phyloP scores from a whole-genome alignment of 164 flowering plant genomes.

The Chimonanthus salicifolius region DNA sequence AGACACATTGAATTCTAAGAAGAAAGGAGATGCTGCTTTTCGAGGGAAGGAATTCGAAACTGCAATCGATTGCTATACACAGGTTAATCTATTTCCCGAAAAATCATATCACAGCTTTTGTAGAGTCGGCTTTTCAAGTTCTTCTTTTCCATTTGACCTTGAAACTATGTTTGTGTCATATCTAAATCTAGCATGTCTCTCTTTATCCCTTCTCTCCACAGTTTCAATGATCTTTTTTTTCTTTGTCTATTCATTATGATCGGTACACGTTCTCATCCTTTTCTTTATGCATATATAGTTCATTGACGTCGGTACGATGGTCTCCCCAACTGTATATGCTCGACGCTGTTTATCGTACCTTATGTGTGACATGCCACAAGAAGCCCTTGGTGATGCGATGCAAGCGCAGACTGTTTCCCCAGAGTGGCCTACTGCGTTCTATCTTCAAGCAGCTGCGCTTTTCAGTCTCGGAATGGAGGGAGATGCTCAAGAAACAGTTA shows the following conservation, averaged over 20 bases:
- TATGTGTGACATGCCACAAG: slow-evolving; percentile 74
- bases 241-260: neutral
- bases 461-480: slow-evolving; percentile 82
- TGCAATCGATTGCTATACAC: slow-evolving; percentile 73
- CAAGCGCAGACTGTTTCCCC: slow-evolving; percentile 83
- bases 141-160: no score
- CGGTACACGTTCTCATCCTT: neutral
- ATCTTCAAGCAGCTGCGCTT: slow-evolving; percentile 78
- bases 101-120: neutral
- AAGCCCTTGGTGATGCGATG: slow-evolving; percentile 88
- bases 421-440: slow-evolving; percentile 80
- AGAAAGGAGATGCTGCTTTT: slow-evolving; percentile 81
- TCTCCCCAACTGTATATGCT: slow-evolving; percentile 77
- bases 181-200: no score
- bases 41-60: slow-evolving; percentile 68
- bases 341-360: slow-evolving; percentile 76
- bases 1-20: slow-evolving; percentile 77
- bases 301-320: slow-evolving; percentile 81
- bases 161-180: no score
- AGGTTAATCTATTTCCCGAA: slow-evolving; percentile 29
- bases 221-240: no score
- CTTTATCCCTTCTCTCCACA: no score
- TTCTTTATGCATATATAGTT: slow-evolving; percentile 38
- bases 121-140: no score
- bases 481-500: slow-evolving; percentile 73